phyloP scores from a whole-genome alignment of 306 rosid species.

The Albizia julibrissin region DNA sequence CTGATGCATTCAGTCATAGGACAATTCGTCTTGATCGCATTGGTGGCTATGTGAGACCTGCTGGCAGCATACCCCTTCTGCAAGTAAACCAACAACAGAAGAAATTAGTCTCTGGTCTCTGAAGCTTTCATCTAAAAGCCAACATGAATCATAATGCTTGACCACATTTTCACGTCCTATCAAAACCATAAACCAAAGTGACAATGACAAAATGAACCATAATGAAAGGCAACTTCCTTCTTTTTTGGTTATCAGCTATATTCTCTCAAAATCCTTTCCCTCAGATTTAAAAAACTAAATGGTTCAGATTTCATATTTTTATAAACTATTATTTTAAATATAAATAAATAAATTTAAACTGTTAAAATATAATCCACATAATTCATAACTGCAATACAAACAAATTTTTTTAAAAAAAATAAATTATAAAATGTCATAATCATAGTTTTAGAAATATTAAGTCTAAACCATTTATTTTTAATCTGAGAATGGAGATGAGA shows the following conservation, averaged over 20 bases:
- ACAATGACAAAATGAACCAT: constrained; percentile 12
- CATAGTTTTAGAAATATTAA: too few relatives aligned
- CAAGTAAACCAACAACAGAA: constrained; percentile 33
- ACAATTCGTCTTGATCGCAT: constrained; percentile 91
- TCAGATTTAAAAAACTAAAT: too few relatives aligned
- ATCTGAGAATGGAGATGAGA: too few relatives aligned
- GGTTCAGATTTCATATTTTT: too few relatives aligned
- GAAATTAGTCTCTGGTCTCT: constrained; percentile 18
- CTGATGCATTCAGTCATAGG: constrained; percentile 77
- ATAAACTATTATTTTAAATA: too few relatives aligned
- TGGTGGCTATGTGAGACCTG: constrained; percentile 82
- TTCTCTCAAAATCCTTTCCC: too few relatives aligned
- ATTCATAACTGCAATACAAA: too few relatives aligned
- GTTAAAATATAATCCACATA: too few relatives aligned
- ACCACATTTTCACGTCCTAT: constrained; percentile 12
- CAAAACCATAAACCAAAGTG: not conserved
- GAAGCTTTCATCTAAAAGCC: constrained; percentile 15
- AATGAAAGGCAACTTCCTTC: not conserved
- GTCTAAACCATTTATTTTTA: too few relatives aligned
- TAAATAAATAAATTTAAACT: too few relatives aligned
- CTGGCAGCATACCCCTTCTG: constrained; percentile 88
- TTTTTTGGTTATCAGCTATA: not conserved
- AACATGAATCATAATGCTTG: constrained; percentile 21
- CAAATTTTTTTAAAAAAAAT: too few relatives aligned
- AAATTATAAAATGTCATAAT: too few relatives aligned